phyloP scores from a whole-genome alignment of 805 yeast genomes.

The Suhomyces canberraensis region DNA sequence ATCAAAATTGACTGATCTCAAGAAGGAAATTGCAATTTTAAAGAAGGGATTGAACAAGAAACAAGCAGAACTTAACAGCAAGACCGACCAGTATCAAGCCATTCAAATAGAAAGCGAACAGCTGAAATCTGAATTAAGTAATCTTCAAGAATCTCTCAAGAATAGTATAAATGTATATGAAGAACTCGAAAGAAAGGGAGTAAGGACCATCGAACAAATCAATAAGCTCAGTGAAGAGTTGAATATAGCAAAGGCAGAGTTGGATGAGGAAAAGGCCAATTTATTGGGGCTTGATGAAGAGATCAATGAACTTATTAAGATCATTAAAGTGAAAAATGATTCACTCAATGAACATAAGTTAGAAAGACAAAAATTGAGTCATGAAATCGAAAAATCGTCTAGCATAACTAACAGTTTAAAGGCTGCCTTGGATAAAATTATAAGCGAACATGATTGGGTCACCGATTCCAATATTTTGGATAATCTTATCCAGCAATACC shows the following conservation, averaged over 20 bases:
- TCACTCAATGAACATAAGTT: conserved; percentile 46
- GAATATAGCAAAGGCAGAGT: conserved; percentile 21
- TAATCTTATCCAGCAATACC: conserved; percentile 57
- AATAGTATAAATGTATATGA: conserved; percentile 32
- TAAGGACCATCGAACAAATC: conserved; percentile 15
- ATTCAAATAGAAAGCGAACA: conserved; percentile 73
- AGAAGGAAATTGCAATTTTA: conserved; percentile 45
- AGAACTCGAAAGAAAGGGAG: conserved; percentile 16
- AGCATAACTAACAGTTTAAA: conserved; percentile 35
- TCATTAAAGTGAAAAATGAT: conserved; percentile 44
- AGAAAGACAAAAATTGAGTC: conserved; percentile 50
- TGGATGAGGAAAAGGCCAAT: conserved; percentile 56
- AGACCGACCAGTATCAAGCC: conserved; percentile 56
- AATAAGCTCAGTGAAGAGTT: conserved; percentile 18
- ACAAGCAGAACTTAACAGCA: conserved; percentile 41
- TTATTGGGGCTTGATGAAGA: conserved; percentile 75
- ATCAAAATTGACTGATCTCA: conserved; percentile 66
- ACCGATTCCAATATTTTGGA: conserved; percentile 56
- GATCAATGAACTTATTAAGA: conserved; percentile 52
- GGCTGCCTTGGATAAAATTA: conserved; percentile 41
- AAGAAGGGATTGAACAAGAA: conserved; percentile 33
- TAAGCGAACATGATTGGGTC: conserved; percentile 70
- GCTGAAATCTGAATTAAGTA: conserved; percentile 50
- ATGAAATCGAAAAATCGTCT: conserved; percentile 51
- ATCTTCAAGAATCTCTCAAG: conserved; percentile 40